Percentiles rank a stretch among this genome's conserved stretches.
phyloP scores from a whole-genome alignment of 441 rosid species.

The Adansonia grandidieri region DNA sequence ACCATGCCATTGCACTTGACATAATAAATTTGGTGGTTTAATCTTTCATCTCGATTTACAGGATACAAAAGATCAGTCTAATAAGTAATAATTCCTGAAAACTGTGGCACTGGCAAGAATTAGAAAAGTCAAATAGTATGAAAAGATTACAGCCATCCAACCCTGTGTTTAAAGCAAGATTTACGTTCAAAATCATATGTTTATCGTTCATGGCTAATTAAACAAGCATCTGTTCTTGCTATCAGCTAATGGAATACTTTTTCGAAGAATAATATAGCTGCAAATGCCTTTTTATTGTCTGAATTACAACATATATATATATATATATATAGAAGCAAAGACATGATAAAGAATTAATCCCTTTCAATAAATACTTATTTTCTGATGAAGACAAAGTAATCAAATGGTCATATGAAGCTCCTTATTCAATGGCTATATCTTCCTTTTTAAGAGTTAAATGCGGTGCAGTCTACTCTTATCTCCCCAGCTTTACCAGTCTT shows the following conservation, averaged over 20 bases:
- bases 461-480: conserved; percentile 69
- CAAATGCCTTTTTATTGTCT: neutral
- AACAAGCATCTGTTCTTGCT: neutral
- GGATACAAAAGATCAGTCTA: neutral
- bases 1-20: too few relatives aligned
- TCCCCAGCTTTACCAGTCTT: conserved; percentile 63
- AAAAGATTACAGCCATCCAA: neutral
- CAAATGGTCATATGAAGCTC: neutral
- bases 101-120: neutral
- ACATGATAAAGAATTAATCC: neutral
- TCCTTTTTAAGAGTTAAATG: conserved; percentile 37
- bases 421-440: conserved; percentile 18
- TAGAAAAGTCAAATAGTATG: neutral
- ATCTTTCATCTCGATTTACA: neutral
- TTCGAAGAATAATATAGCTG: neutral
- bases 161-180: neutral
- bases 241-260: neutral
- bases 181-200: neutral
- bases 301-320: neutral
- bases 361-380: neutral
- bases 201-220: neutral
- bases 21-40: neutral
- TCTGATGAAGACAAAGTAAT: neutral
- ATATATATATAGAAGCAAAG: neutral
- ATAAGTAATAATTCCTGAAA: neutral